Percentiles rank a stretch among this genome's conserved stretches.
These are phyloP conservation scores for Gleditsia sinensis DNA, from an alignment of 306 rosid species.

Conservation along the genomic window DNA sequence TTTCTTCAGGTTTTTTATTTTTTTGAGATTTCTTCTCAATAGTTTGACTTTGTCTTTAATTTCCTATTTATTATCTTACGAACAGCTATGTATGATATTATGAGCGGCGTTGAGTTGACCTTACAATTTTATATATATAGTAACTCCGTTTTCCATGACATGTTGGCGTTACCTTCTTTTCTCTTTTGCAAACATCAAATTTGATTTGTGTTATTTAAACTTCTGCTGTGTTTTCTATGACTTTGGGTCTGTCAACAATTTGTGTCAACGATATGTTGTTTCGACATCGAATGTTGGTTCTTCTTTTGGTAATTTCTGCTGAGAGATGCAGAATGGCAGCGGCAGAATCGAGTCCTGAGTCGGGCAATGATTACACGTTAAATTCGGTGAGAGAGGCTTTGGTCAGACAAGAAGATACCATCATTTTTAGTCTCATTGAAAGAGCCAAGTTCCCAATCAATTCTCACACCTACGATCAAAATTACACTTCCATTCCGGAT, in stretches of 20 bases:
- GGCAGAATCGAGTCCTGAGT: conserved; percentile 16
- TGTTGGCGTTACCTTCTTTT: not conserved
- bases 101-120: not conserved
- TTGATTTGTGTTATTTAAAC: no score
- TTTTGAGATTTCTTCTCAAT: not conserved
- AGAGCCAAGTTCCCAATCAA: conserved; percentile 74
- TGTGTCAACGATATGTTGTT: conserved; percentile 25
- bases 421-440: conserved; percentile 68
- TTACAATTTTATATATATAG: not conserved
- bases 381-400: conserved; percentile 63
- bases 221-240: not conserved
- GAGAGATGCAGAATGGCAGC: conserved; percentile 38
- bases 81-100: not conserved
- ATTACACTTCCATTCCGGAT: conserved; percentile 24
- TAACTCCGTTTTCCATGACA: not conserved
- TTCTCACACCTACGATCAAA: conserved; percentile 48
- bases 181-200: not conserved
- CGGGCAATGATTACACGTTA: conserved; percentile 49
- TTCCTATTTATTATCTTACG: not conserved
- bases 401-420: conserved; percentile 80
- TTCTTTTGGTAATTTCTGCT: conserved; percentile 37
- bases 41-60: not conserved
- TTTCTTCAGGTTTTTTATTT: not conserved
- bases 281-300: conserved; percentile 24
- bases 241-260: not conserved